These are phyloP conservation scores for Aspergillus texensis DNA, from an alignment of 2,329 filamentous ascomycete species.

Conservation along the genomic window DNA sequence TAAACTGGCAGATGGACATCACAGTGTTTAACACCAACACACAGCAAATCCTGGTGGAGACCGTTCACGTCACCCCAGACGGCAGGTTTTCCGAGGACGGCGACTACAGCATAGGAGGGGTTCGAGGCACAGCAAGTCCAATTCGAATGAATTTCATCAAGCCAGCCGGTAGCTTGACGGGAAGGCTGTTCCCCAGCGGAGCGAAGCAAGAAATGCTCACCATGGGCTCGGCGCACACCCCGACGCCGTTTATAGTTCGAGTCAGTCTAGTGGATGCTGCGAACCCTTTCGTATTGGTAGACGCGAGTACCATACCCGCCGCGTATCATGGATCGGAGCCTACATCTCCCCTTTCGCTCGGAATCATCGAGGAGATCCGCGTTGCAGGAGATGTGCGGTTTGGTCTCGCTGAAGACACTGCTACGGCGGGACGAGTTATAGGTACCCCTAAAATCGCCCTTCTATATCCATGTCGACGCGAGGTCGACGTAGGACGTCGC, in stretches of 20 bases:
- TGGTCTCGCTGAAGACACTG: conserved; percentile 52
- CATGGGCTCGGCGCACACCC: conserved; percentile 38
- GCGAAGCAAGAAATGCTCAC: conserved; percentile 31
- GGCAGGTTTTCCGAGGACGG: conserved; percentile 49
- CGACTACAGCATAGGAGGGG: conserved; percentile 63
- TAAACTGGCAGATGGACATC: conserved; percentile 48
- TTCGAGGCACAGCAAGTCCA: conserved; percentile 56
- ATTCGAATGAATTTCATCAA: conserved; percentile 62
- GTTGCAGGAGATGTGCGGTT: conserved; percentile 58
- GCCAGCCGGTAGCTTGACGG: conserved; percentile 64
- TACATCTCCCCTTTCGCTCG: conserved; percentile 33
- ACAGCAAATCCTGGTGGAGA: conserved; percentile 58
- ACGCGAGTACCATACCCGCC: conserved; percentile 52
- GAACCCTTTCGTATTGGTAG: conserved; percentile 64
- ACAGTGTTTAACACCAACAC: conserved; percentile 71
- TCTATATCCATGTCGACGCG: conserved; percentile 36
- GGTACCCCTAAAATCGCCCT: conserved; percentile 64
- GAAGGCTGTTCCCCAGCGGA: conserved; percentile 60
- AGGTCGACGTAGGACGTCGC: background rate
- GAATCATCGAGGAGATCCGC: conserved; percentile 57
- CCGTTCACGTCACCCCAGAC: conserved; percentile 54
- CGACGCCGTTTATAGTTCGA: conserved; percentile 34
- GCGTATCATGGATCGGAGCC: background rate
- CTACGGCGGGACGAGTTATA: conserved; percentile 45
- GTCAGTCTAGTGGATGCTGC: conserved; percentile 63